Evolutionary conservation across 257 asterid species (phyloP), one percentile per base, ranked within the genome.

Genomic region (Petrea volubilis): DNA sequence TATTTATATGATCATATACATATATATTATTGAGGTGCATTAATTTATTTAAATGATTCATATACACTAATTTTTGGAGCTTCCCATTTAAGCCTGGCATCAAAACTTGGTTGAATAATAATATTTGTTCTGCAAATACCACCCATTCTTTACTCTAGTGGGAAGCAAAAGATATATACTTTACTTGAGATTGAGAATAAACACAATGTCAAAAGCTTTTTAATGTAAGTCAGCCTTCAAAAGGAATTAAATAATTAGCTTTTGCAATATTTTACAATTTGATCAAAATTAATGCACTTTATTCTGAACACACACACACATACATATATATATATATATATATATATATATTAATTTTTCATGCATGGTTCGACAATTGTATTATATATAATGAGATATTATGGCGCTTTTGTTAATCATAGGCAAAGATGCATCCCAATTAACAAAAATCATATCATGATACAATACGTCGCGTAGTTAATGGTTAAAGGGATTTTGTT

Each of bases 41-140:
- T n/a, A n/a, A n/a, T n/a, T n/a, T n/a, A n/a, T n/a, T n/a, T n/a
- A n/a, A n/a, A n/a, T n/a, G n/a, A n/a, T n/a, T n/a, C n/a, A n/a
- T n/a, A n/a, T n/a, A n/a, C n/a, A n/a, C n/a, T n/a, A n/a, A n/a
- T n/a, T n/a, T n/a, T n/a, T n/a, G n/a, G 70, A 74, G 82, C 82
- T 81, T 81, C 78, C 21, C 31, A 53, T 66, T 57, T 46, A 80
- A 80, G 85, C 55, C 70, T 77, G 82, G 85, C 74, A 81, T 81
- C 76, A 49, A 53, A 77, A 28, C 18, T 33, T 36, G 44, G 29
- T 52, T 47, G 61, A 68, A 79, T 53, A 65, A 57, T 67, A 27
- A 73, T 51, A 55, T 67, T 61, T 27, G 23, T 58, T 38, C 53
- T 41, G 18, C 18, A 14, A 17, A 44, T 28, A 31, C 52, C 46